Evolutionary conservation across 208 protist species (phyloP).

Genomic region (Leishmania tropica): DNA sequence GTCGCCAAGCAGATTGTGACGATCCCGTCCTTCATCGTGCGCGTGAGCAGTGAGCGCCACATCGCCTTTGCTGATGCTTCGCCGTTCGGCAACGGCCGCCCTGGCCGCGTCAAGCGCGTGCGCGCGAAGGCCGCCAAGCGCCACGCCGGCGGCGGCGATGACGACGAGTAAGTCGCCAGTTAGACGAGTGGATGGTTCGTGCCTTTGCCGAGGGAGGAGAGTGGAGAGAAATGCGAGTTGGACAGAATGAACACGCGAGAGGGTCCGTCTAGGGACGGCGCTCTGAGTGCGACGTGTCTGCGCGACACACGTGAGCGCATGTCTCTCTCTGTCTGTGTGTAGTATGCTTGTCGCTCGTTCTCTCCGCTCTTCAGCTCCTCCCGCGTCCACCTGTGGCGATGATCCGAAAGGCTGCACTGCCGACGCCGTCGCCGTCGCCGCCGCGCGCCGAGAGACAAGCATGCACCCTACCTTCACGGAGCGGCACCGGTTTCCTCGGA

Average conservation of each 20-base stretch:
- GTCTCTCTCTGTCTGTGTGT: background rate
- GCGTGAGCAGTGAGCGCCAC: constrained; percentile 98
- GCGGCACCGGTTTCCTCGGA: too few species aligned
- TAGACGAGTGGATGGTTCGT: background rate
- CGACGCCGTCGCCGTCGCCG: too few species aligned
- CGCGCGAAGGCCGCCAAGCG: constrained; percentile 82
- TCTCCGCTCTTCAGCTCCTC: background rate
- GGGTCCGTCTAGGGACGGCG: background rate
- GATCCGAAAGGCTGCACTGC: background rate
- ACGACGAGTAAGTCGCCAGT: constrained; percentile 46
- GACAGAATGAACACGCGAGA: background rate
- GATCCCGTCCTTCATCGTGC: constrained; percentile 99
- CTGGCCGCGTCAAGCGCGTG: constrained; percentile 97
- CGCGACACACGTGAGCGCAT: background rate
- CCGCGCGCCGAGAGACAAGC: background rate
- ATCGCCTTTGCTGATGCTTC: constrained; percentile 98
- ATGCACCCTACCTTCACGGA: too few species aligned
- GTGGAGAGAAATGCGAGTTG: background rate
- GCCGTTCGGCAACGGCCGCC: constrained; percentile 95
- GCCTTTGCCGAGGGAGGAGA: background rate
- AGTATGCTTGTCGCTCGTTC: background rate
- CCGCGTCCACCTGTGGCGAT: background rate
- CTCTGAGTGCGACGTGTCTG: background rate
- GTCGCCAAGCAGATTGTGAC: constrained; percentile 99
- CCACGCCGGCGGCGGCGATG: constrained; percentile 52